A percentile compares a stretch with the other conserved stretches of the same genome.
Conservation (phyloP, 75 land plant species). For the Pinus taeda region DNA sequence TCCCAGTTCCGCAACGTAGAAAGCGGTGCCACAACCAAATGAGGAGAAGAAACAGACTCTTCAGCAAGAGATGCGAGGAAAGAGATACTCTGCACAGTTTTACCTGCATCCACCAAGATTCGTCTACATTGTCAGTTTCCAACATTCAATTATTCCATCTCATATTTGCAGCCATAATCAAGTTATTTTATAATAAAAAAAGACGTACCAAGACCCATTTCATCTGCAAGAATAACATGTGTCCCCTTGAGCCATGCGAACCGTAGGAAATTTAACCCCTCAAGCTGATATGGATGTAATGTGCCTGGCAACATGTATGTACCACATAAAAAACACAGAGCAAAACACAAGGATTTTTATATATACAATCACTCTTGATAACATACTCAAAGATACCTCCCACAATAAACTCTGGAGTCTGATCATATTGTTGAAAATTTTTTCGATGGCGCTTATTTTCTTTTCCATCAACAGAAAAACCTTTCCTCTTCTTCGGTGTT, state of each 20-base stretch:
- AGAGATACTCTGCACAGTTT: constrained; percentile 95
- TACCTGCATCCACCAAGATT: constrained; percentile 50
- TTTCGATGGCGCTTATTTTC: constrained; percentile 52
- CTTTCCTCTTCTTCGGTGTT: constrained; percentile 51
- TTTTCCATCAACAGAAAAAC: constrained; percentile 35
- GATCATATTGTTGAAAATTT: constrained; percentile 77
- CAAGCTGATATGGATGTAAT: constrained; percentile 95
- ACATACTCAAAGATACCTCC: constrained; percentile 54
- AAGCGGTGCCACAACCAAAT: constrained; percentile 93
- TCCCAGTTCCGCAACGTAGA: constrained; percentile 98
- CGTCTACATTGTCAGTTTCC: not conserved
- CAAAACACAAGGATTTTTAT: not conserved
- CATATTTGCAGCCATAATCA: not conserved
- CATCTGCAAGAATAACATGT: constrained; percentile 98
- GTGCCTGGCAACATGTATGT: constrained; percentile 43
- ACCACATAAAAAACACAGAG: not conserved
- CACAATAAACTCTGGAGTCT: constrained; percentile 74
- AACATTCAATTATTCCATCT: not conserved
- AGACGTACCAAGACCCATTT: constrained; percentile 95
- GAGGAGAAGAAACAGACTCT: constrained; percentile 64
- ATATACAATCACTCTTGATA: not conserved
- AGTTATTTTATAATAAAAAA: not conserved
- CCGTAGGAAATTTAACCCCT: constrained; percentile 93
- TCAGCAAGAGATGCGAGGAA: constrained; percentile 84
- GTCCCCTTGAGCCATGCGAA: constrained; percentile 91